Evolutionary conservation across 2,329 filamentous ascomycete species (phyloP).

Genomic region (Calonectria ilicicola): DNA sequence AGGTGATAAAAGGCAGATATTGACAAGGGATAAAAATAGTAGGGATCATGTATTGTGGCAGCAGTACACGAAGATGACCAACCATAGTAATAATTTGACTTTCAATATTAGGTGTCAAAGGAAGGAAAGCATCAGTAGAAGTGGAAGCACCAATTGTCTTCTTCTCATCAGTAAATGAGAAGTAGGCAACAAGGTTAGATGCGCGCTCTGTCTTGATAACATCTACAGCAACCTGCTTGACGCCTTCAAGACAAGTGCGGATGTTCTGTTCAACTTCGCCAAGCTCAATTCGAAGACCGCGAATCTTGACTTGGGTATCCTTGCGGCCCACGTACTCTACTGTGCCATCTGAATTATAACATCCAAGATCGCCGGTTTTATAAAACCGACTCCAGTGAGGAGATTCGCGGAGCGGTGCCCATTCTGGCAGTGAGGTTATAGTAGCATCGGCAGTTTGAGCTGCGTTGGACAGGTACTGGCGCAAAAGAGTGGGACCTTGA

Average conservation of each 20-base stretch:
- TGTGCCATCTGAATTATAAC: conserved; percentile 47
- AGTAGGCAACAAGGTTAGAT: not conserved
- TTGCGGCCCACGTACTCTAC: conserved; percentile 44
- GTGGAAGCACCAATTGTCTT: not conserved
- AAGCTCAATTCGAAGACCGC: conserved; percentile 64
- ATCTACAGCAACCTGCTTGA: not conserved
- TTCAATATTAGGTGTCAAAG: not conserved
- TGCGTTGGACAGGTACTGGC: conserved; percentile 38
- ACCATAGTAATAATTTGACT: not conserved
- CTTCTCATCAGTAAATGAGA: not conserved
- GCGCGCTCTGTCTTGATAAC: not conserved
- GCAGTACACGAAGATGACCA: not conserved
- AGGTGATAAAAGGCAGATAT: not conserved
- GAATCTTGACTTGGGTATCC: conserved; percentile 63
- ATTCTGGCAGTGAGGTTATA: conserved; percentile 41
- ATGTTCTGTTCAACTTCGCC: conserved; percentile 23
- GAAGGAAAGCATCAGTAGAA: not conserved
- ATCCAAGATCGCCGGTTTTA: conserved; percentile 39
- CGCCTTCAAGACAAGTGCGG: not conserved
- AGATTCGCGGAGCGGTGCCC: conserved; percentile 30
- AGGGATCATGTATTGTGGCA: not conserved
- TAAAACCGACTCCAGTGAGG: conserved; percentile 23
- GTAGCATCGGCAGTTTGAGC: conserved; percentile 41
- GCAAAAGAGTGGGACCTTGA: conserved; percentile 29
- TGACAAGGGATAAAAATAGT: not conserved